Conservation (phyloP, 306 rosid genomes). For the Casuarina glauca region DNA sequence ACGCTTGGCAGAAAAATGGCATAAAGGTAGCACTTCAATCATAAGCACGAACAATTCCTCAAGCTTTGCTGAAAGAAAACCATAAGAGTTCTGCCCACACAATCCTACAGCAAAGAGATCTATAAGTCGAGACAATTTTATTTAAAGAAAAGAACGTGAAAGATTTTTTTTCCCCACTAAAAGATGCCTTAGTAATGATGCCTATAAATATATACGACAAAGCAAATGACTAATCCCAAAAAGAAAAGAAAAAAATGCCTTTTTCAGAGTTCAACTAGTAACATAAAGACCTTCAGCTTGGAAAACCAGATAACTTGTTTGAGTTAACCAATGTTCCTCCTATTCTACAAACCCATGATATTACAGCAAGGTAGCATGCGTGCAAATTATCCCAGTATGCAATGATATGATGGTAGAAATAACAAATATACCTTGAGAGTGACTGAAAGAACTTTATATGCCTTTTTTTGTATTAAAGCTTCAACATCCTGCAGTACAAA, state of each 20-base stretch:
- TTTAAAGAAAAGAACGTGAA: no score
- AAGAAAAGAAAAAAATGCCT: neutral
- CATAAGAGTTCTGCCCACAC: slow-evolving; percentile 54
- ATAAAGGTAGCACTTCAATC: slow-evolving; percentile 60
- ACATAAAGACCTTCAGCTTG: neutral
- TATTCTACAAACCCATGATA: slow-evolving; percentile 1
- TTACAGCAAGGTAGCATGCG: neutral
- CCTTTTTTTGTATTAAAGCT: slow-evolving; percentile 90
- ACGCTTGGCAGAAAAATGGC: slow-evolving; percentile 80
- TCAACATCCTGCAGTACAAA: slow-evolving; percentile 70
- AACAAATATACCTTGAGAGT: slow-evolving; percentile 63
- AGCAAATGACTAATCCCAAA: neutral
- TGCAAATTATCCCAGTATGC: neutral
- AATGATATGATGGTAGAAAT: slow-evolving; percentile 5
- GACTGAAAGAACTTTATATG: slow-evolving; percentile 80
- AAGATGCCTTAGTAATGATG: neutral
- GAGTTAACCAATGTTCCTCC: neutral
- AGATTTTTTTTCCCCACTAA: neutral
- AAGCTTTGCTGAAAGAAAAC: slow-evolving; percentile 55
- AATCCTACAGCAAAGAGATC: neutral
- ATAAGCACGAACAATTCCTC: slow-evolving; percentile 57
- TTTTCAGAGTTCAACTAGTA: neutral
- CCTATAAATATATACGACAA: neutral
- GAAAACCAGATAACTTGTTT: neutral
- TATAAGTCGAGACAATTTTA: slow-evolving; percentile 15